A percentile compares a stretch with the other conserved stretches of the same genome.
phyloP scores from a whole-genome alignment of 805 yeast species.

The Starmerella sp. region DNA sequence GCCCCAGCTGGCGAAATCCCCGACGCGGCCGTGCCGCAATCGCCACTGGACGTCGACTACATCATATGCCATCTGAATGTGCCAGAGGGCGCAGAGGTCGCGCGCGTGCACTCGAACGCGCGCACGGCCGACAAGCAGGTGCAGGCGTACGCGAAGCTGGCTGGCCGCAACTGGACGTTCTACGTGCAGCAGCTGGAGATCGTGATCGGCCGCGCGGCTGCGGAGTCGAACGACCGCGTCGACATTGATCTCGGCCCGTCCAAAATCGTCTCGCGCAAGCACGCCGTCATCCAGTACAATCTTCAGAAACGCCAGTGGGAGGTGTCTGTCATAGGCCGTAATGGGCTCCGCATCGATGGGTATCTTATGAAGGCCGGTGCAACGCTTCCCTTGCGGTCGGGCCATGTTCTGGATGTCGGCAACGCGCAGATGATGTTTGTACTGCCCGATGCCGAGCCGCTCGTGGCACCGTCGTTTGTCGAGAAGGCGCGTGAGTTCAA shows the following conservation, averaged over 20 bases:
- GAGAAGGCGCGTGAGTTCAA: slow-evolving; percentile 3
- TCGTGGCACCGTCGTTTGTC: slow-evolving; percentile 34
- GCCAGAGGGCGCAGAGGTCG: slow-evolving; percentile 66
- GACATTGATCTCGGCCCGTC: slow-evolving; percentile 95
- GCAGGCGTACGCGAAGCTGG: slow-evolving; percentile 95
- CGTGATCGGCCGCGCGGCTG: slow-evolving; percentile 77
- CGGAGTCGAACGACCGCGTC: slow-evolving; percentile 25
- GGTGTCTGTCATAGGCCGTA: slow-evolving; percentile 69
- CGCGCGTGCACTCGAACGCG: slow-evolving; percentile 61
- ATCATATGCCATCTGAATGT: slow-evolving; percentile 57
- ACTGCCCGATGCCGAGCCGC: slow-evolving; percentile 78
- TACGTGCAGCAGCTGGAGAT: slow-evolving; percentile 71
- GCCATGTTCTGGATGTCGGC: slow-evolving; percentile 88
- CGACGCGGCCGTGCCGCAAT: neutral
- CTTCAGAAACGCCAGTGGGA: slow-evolving; percentile 74
- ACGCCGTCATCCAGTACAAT: slow-evolving; percentile 75
- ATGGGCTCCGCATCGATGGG: slow-evolving; percentile 86
- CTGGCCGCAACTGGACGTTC: slow-evolving; percentile 88
- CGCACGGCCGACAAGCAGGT: slow-evolving; percentile 58
- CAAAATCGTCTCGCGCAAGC: slow-evolving; percentile 87
- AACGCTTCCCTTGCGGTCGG: slow-evolving; percentile 51
- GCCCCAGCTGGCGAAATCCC: neutral
- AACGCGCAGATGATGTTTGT: slow-evolving; percentile 99
- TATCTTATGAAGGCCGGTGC: slow-evolving; percentile 33
- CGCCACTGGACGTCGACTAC: slow-evolving; percentile 18